Percentiles rank a stretch among this genome's conserved stretches.
phyloP scores from a whole-genome alignment of 345 rosid genomes.

The Euphorbia pulcherrima region DNA sequence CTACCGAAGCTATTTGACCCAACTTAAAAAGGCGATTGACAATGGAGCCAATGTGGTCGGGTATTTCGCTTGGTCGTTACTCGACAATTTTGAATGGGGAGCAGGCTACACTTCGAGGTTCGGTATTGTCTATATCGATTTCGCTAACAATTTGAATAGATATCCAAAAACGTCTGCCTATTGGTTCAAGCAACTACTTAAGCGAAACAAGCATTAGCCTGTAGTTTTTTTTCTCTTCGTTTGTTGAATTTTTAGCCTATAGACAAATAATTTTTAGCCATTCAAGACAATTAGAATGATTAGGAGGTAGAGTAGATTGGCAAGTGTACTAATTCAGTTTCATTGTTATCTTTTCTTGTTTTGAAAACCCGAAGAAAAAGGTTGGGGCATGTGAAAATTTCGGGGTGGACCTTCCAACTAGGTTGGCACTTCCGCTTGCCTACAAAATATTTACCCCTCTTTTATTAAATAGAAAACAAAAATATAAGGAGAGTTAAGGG shows the following conservation, averaged over 20 bases:
- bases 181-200: conserved; percentile 72
- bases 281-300: neutral
- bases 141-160: conserved; percentile 50
- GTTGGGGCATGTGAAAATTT: no score
- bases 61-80: conserved; percentile 94
- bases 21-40: conserved; percentile 75
- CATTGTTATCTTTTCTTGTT: no score
- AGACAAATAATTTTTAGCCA: neutral
- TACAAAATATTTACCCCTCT: no score
- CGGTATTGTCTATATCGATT: conserved; percentile 87
- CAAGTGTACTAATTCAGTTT: neutral
- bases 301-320: neutral
- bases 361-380: no score
- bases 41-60: conserved; percentile 80
- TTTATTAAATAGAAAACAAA: no score
- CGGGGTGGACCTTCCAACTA: no score
- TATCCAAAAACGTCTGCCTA: conserved; percentile 89
- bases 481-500: no score
- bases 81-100: conserved; percentile 94
- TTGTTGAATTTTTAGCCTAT: no score
- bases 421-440: no score
- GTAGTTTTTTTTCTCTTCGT: neutral
- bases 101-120: conserved; percentile 90
- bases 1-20: conserved; percentile 65
- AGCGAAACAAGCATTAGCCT: conserved; percentile 24